Evolutionary conservation across 1,284 basidiomycete genomes (phyloP).

Genomic region (Phellopilus nigrolimitatus): DNA sequence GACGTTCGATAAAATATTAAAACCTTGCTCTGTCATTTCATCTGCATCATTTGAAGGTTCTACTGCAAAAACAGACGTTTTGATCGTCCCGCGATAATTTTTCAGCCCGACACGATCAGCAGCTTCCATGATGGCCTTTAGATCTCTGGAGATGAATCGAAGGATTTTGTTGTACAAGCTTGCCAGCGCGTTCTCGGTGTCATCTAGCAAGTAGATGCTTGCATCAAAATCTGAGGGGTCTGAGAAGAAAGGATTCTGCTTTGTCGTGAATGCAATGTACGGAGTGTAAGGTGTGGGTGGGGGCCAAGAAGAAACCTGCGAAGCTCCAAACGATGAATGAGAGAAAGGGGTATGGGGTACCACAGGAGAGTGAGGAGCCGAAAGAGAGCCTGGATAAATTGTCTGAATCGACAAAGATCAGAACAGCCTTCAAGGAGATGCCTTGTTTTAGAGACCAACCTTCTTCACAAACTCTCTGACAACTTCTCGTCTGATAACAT

Average conservation of each 20-base stretch:
- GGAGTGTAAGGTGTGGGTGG: constrained; percentile 61
- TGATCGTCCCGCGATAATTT: background rate
- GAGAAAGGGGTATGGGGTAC: constrained; percentile 68
- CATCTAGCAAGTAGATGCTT: constrained; percentile 51
- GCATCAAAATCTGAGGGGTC: constrained; percentile 25
- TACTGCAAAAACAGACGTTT: background rate
- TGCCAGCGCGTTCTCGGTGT: constrained; percentile 61
- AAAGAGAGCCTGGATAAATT: constrained; percentile 64
- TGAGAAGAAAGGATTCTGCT: constrained; percentile 40
- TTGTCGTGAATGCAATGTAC: constrained; percentile 58
- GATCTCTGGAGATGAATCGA: constrained; percentile 70
- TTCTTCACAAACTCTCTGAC: constrained; percentile 74
- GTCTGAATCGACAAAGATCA: constrained; percentile 40
- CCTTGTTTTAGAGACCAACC: constrained; percentile 36
- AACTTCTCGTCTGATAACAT: constrained; percentile 68
- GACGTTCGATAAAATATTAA: constrained; percentile 82
- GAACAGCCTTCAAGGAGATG: constrained; percentile 10
- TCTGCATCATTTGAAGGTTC: constrained; percentile 5
- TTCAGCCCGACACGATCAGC: constrained; percentile 56
- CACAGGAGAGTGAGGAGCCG: constrained; percentile 65
- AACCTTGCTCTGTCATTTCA: constrained; percentile 39
- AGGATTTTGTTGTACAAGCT: constrained; percentile 78
- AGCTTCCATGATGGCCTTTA: constrained; percentile 69
- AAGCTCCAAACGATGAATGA: constrained; percentile 22
- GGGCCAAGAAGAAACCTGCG: constrained; percentile 27